Conservation (phyloP, 345 rosid species). For the Luvunga scandens region DNA sequence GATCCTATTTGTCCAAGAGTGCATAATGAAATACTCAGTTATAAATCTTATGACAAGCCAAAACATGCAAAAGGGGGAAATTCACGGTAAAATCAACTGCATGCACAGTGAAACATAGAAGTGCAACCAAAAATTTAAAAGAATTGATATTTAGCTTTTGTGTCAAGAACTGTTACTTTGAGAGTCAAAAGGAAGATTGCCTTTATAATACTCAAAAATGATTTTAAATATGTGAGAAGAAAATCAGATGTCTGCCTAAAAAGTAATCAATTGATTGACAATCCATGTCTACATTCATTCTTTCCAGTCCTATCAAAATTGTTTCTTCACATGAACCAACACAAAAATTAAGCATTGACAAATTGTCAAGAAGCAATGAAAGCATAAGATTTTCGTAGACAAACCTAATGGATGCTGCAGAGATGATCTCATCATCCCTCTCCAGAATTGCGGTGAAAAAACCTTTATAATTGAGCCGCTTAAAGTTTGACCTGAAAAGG, state of each 20-base stretch:
- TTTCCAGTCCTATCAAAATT: not conserved
- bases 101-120: not conserved
- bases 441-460: conserved; percentile 80
- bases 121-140: not conserved
- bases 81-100: not conserved
- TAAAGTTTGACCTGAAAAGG: conserved; percentile 76
- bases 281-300: not conserved
- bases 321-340: not conserved
- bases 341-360: not conserved
- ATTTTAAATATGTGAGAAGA: not conserved
- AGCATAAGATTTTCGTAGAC: not conserved
- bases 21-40: conserved; percentile 7
- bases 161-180: not conserved
- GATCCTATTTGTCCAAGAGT: conserved; percentile 48
- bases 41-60: conserved; percentile 6
- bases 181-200: not conserved
- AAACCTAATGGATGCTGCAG: conserved; percentile 91
- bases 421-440: conserved; percentile 77
- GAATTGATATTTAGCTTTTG: not conserved
- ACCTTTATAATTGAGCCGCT: conserved; percentile 67
- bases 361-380: not conserved
- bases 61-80: not conserved
- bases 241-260: not conserved
- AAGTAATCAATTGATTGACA: not conserved
- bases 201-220: conserved; percentile 3